phyloP scores from a whole-genome alignment of 2,329 filamentous ascomycete genomes.

The Diaporthe sp. region DNA sequence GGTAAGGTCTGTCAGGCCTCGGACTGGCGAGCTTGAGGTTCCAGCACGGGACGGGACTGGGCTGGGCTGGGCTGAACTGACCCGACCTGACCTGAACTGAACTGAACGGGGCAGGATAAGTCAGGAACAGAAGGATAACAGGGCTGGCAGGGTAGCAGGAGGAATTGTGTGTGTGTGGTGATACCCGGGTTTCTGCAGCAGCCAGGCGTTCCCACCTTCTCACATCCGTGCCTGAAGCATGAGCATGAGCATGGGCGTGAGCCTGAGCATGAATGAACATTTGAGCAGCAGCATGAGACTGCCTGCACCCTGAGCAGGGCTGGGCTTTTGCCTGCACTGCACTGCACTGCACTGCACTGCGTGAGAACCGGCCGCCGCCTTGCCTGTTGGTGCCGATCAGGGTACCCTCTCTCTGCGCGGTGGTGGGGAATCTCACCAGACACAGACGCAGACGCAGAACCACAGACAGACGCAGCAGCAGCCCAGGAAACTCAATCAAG shows the following conservation, averaged over 20 bases:
- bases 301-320: background rate
- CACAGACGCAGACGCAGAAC: background rate
- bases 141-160: constrained; percentile 19
- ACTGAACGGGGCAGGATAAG: background rate
- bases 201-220: background rate
- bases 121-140: background rate
- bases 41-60: constrained; percentile 5
- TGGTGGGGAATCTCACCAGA: constrained; percentile 18
- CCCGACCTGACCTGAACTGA: background rate
- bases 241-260: background rate
- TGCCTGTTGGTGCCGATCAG: constrained; percentile 9
- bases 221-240: constrained; percentile 11
- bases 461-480: background rate
- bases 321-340: background rate
- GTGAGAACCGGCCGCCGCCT: background rate
- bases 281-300: background rate
- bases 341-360: too few species aligned
- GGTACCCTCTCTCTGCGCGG: background rate
- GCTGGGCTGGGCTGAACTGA: background rate
- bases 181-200: background rate
- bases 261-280: too few species aligned
- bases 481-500: background rate
- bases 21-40: constrained; percentile 9
- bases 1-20: too few species aligned
- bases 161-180: constrained; percentile 19